Base-by-base conservation (phyloP, 768 basidiomycete species). In the Russula sp. region DNA sequence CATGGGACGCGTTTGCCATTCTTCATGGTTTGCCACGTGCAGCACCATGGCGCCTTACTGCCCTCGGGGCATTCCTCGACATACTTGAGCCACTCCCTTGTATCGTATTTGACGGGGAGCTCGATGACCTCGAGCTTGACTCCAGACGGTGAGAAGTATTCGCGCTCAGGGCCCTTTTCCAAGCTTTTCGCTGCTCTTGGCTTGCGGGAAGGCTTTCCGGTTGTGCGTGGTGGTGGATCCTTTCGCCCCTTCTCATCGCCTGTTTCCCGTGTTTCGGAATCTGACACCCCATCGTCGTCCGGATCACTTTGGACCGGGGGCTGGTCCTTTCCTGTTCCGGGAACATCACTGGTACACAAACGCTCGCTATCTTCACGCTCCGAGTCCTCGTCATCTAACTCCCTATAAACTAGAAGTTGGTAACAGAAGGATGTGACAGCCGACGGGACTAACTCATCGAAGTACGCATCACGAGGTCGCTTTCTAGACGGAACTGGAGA, bases 11-110 rank as follows among this genome's bases (percentile, higher is more conserved):
- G 72, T 67, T 63, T 76, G 60, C 72, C 74, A 61, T 67, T 71
- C 62, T 69, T 71, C 52, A 73, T 71, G 16, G 76, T 75, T 51
- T 72, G 68, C 79, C 79, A 80, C 53, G 75, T 76, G 72, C 79
- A 79, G 51, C 73, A 70, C 75, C 76, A 80, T 59, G 74, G 57
- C 52, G 62, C 57, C 54, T 28, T 61, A 58, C 68, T 61, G 54
- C 60, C 54, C 5, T 69, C 67, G 6, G 66, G 63, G 55, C 52
- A 67, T 56, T 49, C 51, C 18, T 67, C 68, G 22, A 67, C 62
- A 55, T 67, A 34, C 48, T 63, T 61, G 50, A 67, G 62, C 58
- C 62, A 67, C 50, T 64, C 66, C 46, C 52, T 67, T 4, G 61
- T 64, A 52, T 69, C 68, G 52, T 69, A 69, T 50, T 63, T 55